Percentiles rank a stretch among this genome's conserved stretches.
Conservation (phyloP, 768 basidiomycete genomes). For the Mycena leptocephala region DNA sequence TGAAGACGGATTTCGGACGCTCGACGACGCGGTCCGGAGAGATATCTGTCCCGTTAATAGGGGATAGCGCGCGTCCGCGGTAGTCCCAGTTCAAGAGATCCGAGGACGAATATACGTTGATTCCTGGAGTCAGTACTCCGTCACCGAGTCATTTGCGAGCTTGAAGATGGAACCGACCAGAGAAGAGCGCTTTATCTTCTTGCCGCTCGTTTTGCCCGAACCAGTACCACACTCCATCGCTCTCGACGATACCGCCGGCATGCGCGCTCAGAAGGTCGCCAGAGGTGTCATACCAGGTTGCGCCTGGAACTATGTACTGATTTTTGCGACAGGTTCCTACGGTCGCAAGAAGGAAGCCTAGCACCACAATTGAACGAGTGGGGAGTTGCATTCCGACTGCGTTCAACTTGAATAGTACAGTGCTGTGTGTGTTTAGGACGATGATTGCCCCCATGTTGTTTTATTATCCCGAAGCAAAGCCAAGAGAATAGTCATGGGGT, state of each 20-base stretch:
- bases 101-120: conserved; percentile 46
- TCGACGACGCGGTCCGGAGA: conserved; percentile 44
- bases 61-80: conserved; percentile 44
- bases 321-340: conserved; percentile 33
- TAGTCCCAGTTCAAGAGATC: conserved; percentile 49
- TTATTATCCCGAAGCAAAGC: neutral
- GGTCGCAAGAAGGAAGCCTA: neutral
- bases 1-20: conserved; percentile 46
- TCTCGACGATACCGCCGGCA: conserved; percentile 45
- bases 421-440: neutral
- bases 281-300: conserved; percentile 47
- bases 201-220: conserved; percentile 46
- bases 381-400: neutral
- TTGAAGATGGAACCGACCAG: conserved; percentile 29
- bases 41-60: conserved; percentile 44
- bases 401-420: no score
- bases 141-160: neutral
- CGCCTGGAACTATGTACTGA: conserved; percentile 46
- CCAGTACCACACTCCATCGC: conserved; percentile 47
- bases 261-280: conserved; percentile 45
- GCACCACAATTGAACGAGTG: neutral
- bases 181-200: conserved; percentile 43
- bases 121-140: neutral
- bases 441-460: no score
- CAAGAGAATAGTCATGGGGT: conserved; percentile 2